Base-by-base conservation (phyloP, 805 yeast species). In the Cyberlindnera mrakii region DNA sequence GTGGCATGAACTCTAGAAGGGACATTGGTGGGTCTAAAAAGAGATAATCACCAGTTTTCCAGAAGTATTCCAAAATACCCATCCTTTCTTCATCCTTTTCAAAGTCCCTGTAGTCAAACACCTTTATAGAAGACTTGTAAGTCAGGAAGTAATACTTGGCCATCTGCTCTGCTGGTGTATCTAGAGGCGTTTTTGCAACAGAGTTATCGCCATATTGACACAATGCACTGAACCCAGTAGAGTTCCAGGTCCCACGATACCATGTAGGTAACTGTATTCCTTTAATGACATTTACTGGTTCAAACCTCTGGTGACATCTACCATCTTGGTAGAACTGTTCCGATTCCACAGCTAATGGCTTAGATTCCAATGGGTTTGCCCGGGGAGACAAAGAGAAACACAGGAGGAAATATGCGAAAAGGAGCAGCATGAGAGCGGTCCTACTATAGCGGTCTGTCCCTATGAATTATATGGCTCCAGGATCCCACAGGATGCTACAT, bases 1-100 rank as follows among this genome's bases (percentile, higher is more conserved):
- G 27, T 10, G 27, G 27, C 27, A 8, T 23, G 27, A 23, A 23
- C 27, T 23, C 27, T 11, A 23, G 27, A 11, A 23, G 27, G 3
- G 27, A 23, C 27, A 23, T 6, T 23, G 27, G 27, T 9, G 27
- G 35, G 11, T 17, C 35, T 17, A 33, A 3, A 17, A 33, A 33
- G 35, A 17, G n/a, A 33, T 17, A 15, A 18, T 17, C 15, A 17
- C 44, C 40, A 14, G 33, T 31, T 16, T 16, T 23, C 43, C 43
- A 41, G n/a, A 17, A 41, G 17, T 41, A 14, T 17, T 41, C 36
- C 10, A 35, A 14, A 6, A 31, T 10, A 5, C 6, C 5, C 16
- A 41, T 9, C 15, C 37, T 11, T 23, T 41, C 43, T 7, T n/a
- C 29, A 23, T 30, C 20, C 14, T 30, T 7, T 5, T 38, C 27